Percentiles rank a stretch among this genome's conserved stretches.
Evolutionary conservation across 495 filamentous ascomycete genomes (phyloP).

Genomic region (Neurospora sp.): DNA sequence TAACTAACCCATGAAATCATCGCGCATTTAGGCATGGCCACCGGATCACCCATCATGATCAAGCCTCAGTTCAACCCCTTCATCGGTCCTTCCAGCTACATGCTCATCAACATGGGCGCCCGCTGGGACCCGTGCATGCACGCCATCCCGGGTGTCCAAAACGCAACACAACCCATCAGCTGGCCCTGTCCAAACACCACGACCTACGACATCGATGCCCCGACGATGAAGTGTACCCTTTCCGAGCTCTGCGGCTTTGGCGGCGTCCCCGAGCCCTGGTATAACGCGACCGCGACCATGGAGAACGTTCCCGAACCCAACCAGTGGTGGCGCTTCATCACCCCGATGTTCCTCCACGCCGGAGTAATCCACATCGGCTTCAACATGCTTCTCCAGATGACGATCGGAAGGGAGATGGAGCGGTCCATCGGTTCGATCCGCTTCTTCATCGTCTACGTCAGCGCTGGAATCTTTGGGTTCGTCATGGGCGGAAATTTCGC

Average conservation of each 20-base stretch:
- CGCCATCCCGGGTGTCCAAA: constrained; percentile 57
- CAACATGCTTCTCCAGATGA: constrained; percentile 85
- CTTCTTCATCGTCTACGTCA: constrained; percentile 80
- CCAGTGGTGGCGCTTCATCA: constrained; percentile 95
- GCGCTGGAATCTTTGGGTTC: constrained; percentile 90
- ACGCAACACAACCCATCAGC: constrained; percentile 17
- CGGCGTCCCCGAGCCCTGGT: constrained; percentile 57
- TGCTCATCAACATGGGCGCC: constrained; percentile 94
- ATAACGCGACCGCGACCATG: constrained; percentile 25
- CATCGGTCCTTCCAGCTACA: constrained; percentile 84
- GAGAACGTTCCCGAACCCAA: constrained; percentile 51
- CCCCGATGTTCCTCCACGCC: constrained; percentile 90
- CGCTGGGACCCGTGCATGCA: constrained; percentile 94
- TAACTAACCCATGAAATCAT: background rate
- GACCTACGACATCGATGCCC: constrained; percentile 30
- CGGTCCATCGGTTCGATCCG: constrained; percentile 73
- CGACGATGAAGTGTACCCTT: constrained; percentile 54
- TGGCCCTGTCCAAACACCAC: constrained; percentile 77
- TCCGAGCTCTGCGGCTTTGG: constrained; percentile 73
- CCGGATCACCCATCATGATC: constrained; percentile 71
- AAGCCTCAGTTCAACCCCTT: constrained; percentile 87
- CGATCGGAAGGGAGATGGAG: constrained; percentile 85
- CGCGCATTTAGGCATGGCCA: constrained; percentile 36
- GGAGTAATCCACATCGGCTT: constrained; percentile 91
- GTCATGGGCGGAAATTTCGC: constrained; percentile 93